phyloP scores from a whole-genome alignment of 106 monocot genomes.

The Apostasia shenzhenica region DNA sequence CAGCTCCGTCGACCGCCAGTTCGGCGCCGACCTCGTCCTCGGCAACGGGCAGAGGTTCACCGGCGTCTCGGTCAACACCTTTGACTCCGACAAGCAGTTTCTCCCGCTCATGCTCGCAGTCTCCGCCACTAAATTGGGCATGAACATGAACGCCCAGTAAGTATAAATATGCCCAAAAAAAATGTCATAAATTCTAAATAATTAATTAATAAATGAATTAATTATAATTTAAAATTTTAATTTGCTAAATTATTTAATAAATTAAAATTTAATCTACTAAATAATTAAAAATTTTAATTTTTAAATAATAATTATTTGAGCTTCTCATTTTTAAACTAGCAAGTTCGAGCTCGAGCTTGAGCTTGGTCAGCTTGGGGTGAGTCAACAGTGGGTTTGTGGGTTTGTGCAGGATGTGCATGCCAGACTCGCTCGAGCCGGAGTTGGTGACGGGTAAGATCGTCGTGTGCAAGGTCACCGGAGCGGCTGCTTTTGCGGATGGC shows the following conservation, averaged over 20 bases:
- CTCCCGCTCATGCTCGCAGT: background rate
- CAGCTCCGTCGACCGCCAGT: constrained; percentile 17
- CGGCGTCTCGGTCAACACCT: background rate
- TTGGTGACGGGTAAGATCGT: constrained; percentile 25
- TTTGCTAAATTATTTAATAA: too few relatives aligned
- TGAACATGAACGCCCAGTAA: background rate
- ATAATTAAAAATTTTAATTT: too few relatives aligned
- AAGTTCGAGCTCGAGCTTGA: background rate
- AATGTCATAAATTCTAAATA: too few relatives aligned
- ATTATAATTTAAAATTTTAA: too few relatives aligned
- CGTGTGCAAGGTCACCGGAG: constrained; percentile 13
- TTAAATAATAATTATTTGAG: too few relatives aligned
- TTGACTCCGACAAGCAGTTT: background rate
- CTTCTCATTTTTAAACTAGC: background rate
- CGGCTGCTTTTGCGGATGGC: background rate
- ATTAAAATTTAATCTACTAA: too few relatives aligned
- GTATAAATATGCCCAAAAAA: background rate
- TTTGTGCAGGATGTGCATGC: constrained; percentile 6
- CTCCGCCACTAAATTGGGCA: background rate
- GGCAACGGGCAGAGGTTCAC: constrained; percentile 9
- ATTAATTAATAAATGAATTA: too few relatives aligned
- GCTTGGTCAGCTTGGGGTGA: background rate
- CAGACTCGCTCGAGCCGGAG: constrained; percentile 8
- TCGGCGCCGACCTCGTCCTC: constrained; percentile 3
- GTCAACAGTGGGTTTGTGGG: background rate